Evolutionary conservation across 345 rosid genomes (phyloP), one percentile per base, ranked within the genome.

Genomic region (Salix exigua): DNA sequence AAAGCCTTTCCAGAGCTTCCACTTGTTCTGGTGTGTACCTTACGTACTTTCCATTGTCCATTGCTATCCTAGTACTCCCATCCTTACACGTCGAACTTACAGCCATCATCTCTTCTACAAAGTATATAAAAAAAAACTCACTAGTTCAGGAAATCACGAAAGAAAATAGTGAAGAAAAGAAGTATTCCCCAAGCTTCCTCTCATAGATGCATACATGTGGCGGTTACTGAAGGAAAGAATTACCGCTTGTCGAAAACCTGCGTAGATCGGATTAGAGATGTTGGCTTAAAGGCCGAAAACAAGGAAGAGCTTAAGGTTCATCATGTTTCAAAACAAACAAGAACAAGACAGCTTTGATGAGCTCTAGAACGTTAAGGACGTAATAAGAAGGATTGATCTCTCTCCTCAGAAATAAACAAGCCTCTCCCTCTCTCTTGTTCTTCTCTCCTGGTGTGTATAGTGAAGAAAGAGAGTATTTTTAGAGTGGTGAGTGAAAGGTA

Each of bases 11-110:
- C 66, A 96, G 97, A 46, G 99, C 98, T 83, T 96, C 99, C 75
- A 96, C 98, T 85, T 96, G 99, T 83, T 96, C 99, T 82, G 97
- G 97, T 67, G 98, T 96, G 85, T 96, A 96, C 85, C 99, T 85
- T 14, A 96, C 98, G 84, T 96, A 96, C 89, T 96, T 96, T 31
- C 99, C 99, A 77, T 96, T 96, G 64, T 96, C 99, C 82, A 96
- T 76, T 60, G 76, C 83, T 84, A 66, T 71, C 44, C 23, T 65
- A 9, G 31, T 64, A 44, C 77, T 70, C 25, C 91, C 93, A 79
- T 96, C 98, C 81, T 91, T 91, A 84, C 91, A 93, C 85, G 90
- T 79, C 86, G 81, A 68, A 19, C 77, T 73, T 21, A 90, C 91
- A 85, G 96, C 89, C 98, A 92, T 88, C 87, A 79, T 79, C 74